Evolutionary conservation across 192 early-diverging fungal genomes (phyloP), one percentile per base, ranked within the genome.

Genomic region (Rhizophagus prolifer): DNA sequence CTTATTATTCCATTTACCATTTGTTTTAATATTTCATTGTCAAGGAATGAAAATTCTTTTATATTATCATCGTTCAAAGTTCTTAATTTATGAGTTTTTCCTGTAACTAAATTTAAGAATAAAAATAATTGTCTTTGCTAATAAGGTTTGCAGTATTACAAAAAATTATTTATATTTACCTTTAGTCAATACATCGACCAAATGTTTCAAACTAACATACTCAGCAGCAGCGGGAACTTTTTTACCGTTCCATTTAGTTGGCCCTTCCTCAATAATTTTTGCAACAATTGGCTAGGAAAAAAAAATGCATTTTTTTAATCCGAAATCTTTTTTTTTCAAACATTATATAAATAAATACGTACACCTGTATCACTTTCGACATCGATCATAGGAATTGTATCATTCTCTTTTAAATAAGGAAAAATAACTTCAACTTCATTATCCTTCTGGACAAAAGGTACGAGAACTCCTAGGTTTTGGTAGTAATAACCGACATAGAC

Each of bases 71-170:
- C 34, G 5, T 36, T 36, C 34, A 36, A 36, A 36, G 34, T 36
- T 36, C 34, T 36, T 36, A 36, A 36, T 36, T 36, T 36, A 36
- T 36, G 34, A 36, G 34, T 36, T 36, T 36, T 36, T 36, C 34
- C 34, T 3, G 34, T 36, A 36, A 36, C 34, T 36, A 36, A 3
- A 36, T 3, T 36, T 3, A 36, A n/a, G n/a, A 36, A 36, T 3
- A 36, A 36, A 36, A 36, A 36, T 36, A 36, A 36, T 36, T 36
- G n/a, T n/a, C n/a, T n/a, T n/a, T n/a, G n/a, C n/a, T n/a, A 65
- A 65, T 65, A 65, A 65, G 7, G 30, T 65, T 65, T 14, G 63
- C 63, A 26, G n/a, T n/a, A n/a, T n/a, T n/a, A n/a, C n/a, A n/a
- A n/a, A n/a, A n/a, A n/a, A n/a, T n/a, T n/a, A n/a, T n/a, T n/a